These are phyloP conservation scores for Teratosphaeria pseudoeucalypti DNA, from an alignment of 2,329 filamentous ascomycete genomes.

Conservation along the genomic window DNA sequence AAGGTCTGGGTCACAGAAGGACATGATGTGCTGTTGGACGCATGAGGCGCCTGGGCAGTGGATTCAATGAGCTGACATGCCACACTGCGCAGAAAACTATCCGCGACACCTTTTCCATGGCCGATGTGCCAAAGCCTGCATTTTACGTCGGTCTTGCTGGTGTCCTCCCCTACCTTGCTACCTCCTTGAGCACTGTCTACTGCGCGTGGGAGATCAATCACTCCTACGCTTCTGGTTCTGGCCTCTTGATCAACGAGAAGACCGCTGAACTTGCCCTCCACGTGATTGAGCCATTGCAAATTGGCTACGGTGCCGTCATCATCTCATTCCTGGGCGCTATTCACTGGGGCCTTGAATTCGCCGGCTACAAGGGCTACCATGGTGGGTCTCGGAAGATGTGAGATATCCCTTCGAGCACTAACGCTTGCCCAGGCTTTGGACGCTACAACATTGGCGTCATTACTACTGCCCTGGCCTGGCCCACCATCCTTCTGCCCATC, in stretches of 20 bases:
- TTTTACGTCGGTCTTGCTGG: conserved; percentile 42
- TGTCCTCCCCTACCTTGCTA: conserved; percentile 59
- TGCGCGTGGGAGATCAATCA: conserved; percentile 76
- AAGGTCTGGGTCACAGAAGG: not conserved
- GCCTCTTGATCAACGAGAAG: conserved; percentile 57
- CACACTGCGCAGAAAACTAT: conserved; percentile 32
- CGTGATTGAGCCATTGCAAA: conserved; percentile 73
- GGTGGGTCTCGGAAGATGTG: conserved; percentile 31
- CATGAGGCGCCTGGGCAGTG: not conserved
- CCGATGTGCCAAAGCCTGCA: conserved; percentile 37
- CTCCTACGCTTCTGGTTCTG: conserved; percentile 48
- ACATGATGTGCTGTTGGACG: not conserved
- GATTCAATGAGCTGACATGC: not conserved
- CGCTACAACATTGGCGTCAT: conserved; percentile 77
- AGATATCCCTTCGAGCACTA: not conserved
- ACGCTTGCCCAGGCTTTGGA: conserved; percentile 37
- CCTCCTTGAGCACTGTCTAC: conserved; percentile 71
- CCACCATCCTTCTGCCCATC: conserved; percentile 71
- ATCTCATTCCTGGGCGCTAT: conserved; percentile 89
- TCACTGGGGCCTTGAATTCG: conserved; percentile 87
- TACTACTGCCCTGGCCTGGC: conserved; percentile 76
- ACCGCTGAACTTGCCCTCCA: conserved; percentile 62
- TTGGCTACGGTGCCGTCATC: conserved; percentile 85
- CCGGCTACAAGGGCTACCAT: conserved; percentile 54
- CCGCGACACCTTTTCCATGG: conserved; percentile 38